Conservation (phyloP, 495 filamentous ascomycete genomes). For the Aspergillus funiculosus region DNA sequence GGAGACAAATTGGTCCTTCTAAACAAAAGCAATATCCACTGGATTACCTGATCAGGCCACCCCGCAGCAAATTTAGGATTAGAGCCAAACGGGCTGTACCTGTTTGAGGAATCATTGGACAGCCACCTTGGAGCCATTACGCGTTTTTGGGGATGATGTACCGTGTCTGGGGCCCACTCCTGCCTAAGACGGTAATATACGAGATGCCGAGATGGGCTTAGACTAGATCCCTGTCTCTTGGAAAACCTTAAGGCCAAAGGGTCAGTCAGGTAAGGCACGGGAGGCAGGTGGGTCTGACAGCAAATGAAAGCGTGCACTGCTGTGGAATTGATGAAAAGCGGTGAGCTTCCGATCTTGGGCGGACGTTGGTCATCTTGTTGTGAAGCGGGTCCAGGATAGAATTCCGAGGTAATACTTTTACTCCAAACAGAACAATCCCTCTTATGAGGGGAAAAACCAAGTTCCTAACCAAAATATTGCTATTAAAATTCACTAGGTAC, state of each 20-base stretch:
- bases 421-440: too few species aligned
- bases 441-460: too few species aligned
- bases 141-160: conserved; percentile 28
- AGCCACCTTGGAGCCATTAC: conserved; percentile 13
- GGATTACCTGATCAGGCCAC: conserved; percentile 19
- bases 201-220: conserved; percentile 24
- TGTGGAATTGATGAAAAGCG: conserved; percentile 17
- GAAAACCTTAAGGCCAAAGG: conserved; percentile 10
- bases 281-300: conserved; percentile 10
- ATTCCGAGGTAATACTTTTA: too few species aligned
- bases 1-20: too few species aligned
- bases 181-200: conserved; percentile 15
- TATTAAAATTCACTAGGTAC: too few species aligned
- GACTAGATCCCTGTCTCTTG: conserved; percentile 14
- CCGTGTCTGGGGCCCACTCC: conserved; percentile 18
- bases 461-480: too few species aligned
- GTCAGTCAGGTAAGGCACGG: conserved; percentile 2
- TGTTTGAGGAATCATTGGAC: conserved; percentile 10
- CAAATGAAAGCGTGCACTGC: conserved; percentile 10
- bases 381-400: conserved; percentile 2
- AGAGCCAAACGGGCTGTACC: conserved; percentile 4
- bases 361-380: background rate
- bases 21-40: too few species aligned
- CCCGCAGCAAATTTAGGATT: conserved; percentile 21
- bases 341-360: conserved; percentile 11